phyloP scores from a whole-genome alignment of 768 basidiomycete species.

The Coprinopsis sp. region DNA sequence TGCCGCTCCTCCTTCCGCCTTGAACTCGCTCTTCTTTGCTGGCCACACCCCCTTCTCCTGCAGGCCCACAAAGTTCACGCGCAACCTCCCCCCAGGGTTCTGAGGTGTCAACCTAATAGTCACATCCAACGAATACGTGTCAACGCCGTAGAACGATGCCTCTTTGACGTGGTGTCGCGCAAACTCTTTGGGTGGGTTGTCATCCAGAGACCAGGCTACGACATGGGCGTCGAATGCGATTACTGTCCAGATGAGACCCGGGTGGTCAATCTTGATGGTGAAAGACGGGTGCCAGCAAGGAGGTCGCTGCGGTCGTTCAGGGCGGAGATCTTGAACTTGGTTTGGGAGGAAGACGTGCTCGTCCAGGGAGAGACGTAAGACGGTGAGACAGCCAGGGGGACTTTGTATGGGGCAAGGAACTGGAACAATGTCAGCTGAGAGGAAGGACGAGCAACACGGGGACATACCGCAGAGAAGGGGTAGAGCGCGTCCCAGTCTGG shows the following conservation, averaged over 20 bases:
- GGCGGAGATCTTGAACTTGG: constrained; percentile 51
- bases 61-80: constrained; percentile 75
- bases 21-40: constrained; percentile 50
- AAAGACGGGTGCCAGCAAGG: constrained; percentile 62
- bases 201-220: constrained; percentile 75
- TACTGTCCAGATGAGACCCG: constrained; percentile 86
- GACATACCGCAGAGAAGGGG: constrained; percentile 68
- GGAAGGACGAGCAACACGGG: not conserved
- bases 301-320: constrained; percentile 52
- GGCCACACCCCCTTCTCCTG: constrained; percentile 87
- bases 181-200: constrained; percentile 69
- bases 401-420: constrained; percentile 83
- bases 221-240: constrained; percentile 92
- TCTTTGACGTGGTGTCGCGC: constrained; percentile 89
- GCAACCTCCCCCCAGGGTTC: constrained; percentile 5
- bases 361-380: constrained; percentile 50
- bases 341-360: too few relatives aligned
- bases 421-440: constrained; percentile 21
- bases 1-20: constrained; percentile 44
- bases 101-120: constrained; percentile 50
- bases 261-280: constrained; percentile 68
- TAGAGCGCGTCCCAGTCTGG: constrained; percentile 86
- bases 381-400: constrained; percentile 52
- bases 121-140: constrained; percentile 70
- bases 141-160: constrained; percentile 77